phyloP scores from a whole-genome alignment of 2,329 filamentous ascomycete species.

The Colletotrichum eremochloae region DNA sequence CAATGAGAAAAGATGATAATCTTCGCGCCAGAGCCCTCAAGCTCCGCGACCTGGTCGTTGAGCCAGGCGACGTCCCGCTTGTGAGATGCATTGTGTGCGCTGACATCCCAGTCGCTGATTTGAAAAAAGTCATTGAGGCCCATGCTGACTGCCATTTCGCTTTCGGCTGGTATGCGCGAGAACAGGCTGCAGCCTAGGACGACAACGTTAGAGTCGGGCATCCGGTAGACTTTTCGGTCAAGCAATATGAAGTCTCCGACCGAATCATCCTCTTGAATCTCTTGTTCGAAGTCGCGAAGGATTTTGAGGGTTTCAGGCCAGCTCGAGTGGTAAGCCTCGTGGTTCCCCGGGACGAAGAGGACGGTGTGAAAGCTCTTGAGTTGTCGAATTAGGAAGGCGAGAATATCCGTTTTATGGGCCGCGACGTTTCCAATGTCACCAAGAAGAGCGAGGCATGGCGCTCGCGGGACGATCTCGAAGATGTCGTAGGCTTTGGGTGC shows the following conservation, averaged over 20 bases:
- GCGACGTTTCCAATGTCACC: slow-evolving; percentile 66
- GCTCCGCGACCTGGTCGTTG: slow-evolving; percentile 51
- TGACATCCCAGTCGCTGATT: slow-evolving; percentile 56
- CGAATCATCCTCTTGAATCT: slow-evolving; percentile 43
- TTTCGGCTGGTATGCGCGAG: slow-evolving; percentile 58
- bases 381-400: slow-evolving; percentile 62
- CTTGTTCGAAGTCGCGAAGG: slow-evolving; percentile 51
- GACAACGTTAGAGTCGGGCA: slow-evolving; percentile 46
- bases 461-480: slow-evolving; percentile 61
- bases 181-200: slow-evolving; percentile 60
- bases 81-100: slow-evolving; percentile 55
- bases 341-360: slow-evolving; percentile 68
- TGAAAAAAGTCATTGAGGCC: slow-evolving; percentile 66
- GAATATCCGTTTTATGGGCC: slow-evolving; percentile 57
- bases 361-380: slow-evolving; percentile 62
- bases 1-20: slow-evolving; percentile 60
- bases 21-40: slow-evolving; percentile 44
- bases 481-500: slow-evolving; percentile 61
- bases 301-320: slow-evolving; percentile 51
- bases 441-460: slow-evolving; percentile 66
- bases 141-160: slow-evolving; percentile 54
- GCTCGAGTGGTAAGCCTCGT: slow-evolving; percentile 64
- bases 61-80: slow-evolving; percentile 58
- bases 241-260: slow-evolving; percentile 58
- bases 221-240: slow-evolving; percentile 48